Percentiles rank a stretch among this genome's conserved stretches.
phyloP scores from a whole-genome alignment of 2,329 filamentous ascomycete genomes.

The Clonostachys solani region DNA sequence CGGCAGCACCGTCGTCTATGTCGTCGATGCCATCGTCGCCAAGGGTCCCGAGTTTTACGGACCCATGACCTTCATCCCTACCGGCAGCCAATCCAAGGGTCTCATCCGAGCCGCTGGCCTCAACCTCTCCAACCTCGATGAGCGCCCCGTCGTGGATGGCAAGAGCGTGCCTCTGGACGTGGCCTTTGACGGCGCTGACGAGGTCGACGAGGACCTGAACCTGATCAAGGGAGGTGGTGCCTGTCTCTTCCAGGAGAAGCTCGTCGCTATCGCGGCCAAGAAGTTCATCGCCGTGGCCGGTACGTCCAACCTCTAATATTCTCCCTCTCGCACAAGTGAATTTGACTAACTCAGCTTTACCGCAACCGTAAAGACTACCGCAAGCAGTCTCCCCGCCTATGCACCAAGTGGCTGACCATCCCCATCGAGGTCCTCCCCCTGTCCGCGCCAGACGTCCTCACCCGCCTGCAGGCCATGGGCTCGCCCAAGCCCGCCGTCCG shows the following conservation, averaged over 20 bases:
- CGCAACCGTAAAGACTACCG: constrained; percentile 63
- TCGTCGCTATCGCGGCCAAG: constrained; percentile 79
- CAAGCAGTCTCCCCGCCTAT: constrained; percentile 76
- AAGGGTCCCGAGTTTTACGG: constrained; percentile 49
- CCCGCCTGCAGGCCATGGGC: constrained; percentile 68
- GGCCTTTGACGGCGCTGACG: constrained; percentile 63
- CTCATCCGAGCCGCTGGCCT: constrained; percentile 79
- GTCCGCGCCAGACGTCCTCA: constrained; percentile 72
- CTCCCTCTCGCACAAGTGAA: neutral
- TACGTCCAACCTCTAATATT: constrained; percentile 29
- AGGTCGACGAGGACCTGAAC: constrained; percentile 92
- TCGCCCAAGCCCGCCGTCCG: constrained; percentile 68
- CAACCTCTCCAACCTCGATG: constrained; percentile 72
- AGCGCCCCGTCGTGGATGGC: constrained; percentile 47
- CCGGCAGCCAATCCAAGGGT: constrained; percentile 84
- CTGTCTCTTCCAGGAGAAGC: constrained; percentile 97
- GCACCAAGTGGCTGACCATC: constrained; percentile 75
- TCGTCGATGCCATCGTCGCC: constrained; percentile 73
- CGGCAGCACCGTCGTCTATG: constrained; percentile 78
- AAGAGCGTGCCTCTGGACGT: neutral
- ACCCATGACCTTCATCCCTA: constrained; percentile 82
- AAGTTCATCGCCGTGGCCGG: constrained; percentile 86
- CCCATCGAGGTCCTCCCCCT: constrained; percentile 93
- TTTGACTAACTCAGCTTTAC: constrained; percentile 1
- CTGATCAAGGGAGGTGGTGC: constrained; percentile 97